Evolutionary conservation across 305 asterid genomes (phyloP), one percentile per base, ranked within the genome.

Genomic region (Solanum aculeatissimum): DNA sequence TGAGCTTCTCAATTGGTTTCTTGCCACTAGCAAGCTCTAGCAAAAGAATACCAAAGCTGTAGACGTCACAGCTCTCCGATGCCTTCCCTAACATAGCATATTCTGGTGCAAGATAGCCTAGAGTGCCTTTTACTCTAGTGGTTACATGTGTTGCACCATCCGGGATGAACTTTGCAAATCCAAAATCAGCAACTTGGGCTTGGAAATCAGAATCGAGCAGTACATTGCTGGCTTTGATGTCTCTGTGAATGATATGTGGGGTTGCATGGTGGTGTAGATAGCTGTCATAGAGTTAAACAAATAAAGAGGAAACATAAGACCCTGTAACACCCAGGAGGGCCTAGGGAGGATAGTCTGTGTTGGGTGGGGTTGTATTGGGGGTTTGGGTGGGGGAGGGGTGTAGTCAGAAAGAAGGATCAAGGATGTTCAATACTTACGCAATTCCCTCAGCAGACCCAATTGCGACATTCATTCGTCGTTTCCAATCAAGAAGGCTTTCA

Each of bases 101-200:
- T 87, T 94, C 96, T 2, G 96, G 95, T 70, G 96, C 98, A 66
- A 94, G 95, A 80, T 94, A 92, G 84, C 97, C 97, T 3, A 92
- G 94, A 35, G 97, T 92, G 25, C 97, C 97, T 90, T 92, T 92
- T 2, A 91, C 93, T 43, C 88, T 80, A 23, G 95, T 94, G 85
- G 97, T 94, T 49, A 92, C 97, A 49, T 92, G 96, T 2, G 97
- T 94, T 2, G 96, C 95, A 2, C 94, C 97, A n/a, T 94, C 98
- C 0, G 98, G 98, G 25, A 94, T 89, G 63, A 94, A 89, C 85
- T 90, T 93, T 4, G 97, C 94, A 32, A 94, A 94, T 57, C 97
- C 97, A 40, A 94, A 94, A 87, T 94, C 98, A 16, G 98, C 93
- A 80, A 94, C 97, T 86, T 84, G 91, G 74, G 98, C 97, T 74